These are phyloP conservation scores for Curvularia sp. DNA, from an alignment of 2,329 filamentous ascomycete genomes.

Conservation along the genomic window DNA sequence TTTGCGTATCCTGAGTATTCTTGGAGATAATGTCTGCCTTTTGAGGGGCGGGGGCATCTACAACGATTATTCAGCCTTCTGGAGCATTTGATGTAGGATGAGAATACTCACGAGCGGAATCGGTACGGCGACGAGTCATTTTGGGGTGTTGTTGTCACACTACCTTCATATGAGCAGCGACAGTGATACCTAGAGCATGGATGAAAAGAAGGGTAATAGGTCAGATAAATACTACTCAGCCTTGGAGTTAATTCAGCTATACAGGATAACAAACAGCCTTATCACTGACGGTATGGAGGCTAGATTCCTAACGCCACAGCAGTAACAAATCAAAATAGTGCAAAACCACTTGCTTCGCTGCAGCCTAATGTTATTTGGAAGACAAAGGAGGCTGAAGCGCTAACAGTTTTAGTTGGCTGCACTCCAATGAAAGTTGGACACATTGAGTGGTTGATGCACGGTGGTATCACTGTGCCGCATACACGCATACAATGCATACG, in stretches of 20 bases:
- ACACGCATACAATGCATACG: neutral
- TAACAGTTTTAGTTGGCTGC: neutral
- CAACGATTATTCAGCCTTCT: neutral
- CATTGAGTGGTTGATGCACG: constrained; percentile 4
- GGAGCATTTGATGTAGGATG: neutral
- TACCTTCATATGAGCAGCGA: neutral
- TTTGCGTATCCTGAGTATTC: neutral
- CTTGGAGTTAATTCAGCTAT: constrained; percentile 2
- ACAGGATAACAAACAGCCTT: constrained; percentile 1
- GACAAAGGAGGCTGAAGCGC: too few species aligned
- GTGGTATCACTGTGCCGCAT: constrained; percentile 7
- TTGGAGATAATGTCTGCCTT: neutral
- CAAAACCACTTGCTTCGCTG: neutral
- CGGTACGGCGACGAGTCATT: neutral
- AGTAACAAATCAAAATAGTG: neutral
- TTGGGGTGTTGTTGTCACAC: neutral
- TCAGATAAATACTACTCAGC: neutral
- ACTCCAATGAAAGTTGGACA: neutral
- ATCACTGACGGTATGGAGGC: neutral
- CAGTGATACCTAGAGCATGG: neutral
- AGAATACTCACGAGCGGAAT: constrained; percentile 4
- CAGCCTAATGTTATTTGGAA: neutral
- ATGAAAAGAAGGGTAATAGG: neutral
- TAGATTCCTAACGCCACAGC: constrained; percentile 2
- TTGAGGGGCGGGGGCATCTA: neutral